These are phyloP conservation scores for Margaritispora aquatica DNA, from an alignment of 495 filamentous ascomycete genomes.

Conservation along the genomic window DNA sequence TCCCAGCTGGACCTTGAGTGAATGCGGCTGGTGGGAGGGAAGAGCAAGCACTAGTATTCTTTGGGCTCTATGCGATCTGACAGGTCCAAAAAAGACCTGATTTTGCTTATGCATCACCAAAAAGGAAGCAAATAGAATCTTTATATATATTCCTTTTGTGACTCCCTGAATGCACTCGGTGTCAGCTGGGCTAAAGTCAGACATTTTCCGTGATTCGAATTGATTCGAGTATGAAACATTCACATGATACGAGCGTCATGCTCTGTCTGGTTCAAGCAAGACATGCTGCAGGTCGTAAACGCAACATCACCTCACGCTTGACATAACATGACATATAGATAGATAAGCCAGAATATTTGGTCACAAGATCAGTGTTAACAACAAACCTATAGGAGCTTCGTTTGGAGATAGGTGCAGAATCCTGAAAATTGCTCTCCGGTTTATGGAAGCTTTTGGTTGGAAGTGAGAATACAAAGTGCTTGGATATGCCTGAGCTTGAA, in stretches of 20 bases:
- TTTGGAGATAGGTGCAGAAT: too few relatives aligned
- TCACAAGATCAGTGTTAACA: too few relatives aligned
- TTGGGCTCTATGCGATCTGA: not conserved
- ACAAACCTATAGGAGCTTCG: too few relatives aligned
- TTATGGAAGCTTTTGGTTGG: too few relatives aligned
- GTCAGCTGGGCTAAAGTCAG: not conserved
- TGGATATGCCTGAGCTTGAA: too few relatives aligned
- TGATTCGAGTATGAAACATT: slow-evolving; percentile 4
- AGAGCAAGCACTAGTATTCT: not conserved
- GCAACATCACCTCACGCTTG: not conserved
- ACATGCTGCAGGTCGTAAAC: not conserved
- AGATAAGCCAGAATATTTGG: not conserved
- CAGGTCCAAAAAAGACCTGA: not conserved
- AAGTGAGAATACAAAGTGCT: too few relatives aligned
- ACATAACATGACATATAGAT: not conserved
- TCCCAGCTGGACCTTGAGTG: not conserved
- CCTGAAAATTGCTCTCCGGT: too few relatives aligned
- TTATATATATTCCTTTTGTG: slow-evolving; percentile 2
- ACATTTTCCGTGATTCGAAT: not conserved
- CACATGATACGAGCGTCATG: too few relatives aligned
- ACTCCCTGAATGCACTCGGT: not conserved
- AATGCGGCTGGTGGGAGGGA: not conserved
- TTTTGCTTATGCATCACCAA: not conserved
- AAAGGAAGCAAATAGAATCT: slow-evolving; percentile 12
- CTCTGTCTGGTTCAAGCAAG: not conserved